phyloP scores from a whole-genome alignment of 176 grass and related monocot genomes.

The Aegilops bicornis region DNA sequence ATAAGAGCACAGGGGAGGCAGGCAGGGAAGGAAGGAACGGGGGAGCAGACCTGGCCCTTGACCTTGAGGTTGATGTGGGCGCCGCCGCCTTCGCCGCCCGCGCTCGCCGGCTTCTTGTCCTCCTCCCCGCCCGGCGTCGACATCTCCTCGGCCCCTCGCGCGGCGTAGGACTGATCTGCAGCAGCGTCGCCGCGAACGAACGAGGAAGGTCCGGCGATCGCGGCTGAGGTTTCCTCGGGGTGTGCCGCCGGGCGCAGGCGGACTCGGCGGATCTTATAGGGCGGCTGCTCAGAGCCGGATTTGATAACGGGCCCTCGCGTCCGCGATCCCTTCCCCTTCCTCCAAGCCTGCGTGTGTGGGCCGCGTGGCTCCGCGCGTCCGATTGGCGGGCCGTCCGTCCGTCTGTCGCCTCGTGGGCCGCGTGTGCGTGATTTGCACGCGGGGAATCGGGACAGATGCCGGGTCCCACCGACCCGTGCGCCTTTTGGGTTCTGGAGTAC shows the following conservation, averaged over 20 bases:
- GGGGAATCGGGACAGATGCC: not conserved
- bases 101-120: slow-evolving; percentile 43
- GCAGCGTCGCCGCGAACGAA: not conserved
- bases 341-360: not conserved
- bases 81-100: slow-evolving; percentile 48
- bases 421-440: not conserved
- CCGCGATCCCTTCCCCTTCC: not conserved
- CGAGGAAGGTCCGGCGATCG: not conserved
- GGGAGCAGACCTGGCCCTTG: slow-evolving; percentile 60
- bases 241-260: not conserved
- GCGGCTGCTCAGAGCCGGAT: not conserved
- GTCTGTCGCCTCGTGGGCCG: not conserved
- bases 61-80: slow-evolving; percentile 86
- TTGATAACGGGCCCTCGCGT: not conserved
- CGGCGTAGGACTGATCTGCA: no score
- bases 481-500: no score
- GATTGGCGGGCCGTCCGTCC: not conserved
- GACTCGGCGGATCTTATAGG: not conserved
- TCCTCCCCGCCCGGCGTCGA: slow-evolving; percentile 1
- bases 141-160: not conserved
- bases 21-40: not conserved
- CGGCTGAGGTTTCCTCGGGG: not conserved
- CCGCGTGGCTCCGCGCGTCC: not conserved
- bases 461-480: not conserved
- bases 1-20: accelerated